Evolutionary conservation across 2,329 filamentous ascomycete species (phyloP), one percentile per base, ranked within the genome.

Genomic region (Ilyonectria sp.): DNA sequence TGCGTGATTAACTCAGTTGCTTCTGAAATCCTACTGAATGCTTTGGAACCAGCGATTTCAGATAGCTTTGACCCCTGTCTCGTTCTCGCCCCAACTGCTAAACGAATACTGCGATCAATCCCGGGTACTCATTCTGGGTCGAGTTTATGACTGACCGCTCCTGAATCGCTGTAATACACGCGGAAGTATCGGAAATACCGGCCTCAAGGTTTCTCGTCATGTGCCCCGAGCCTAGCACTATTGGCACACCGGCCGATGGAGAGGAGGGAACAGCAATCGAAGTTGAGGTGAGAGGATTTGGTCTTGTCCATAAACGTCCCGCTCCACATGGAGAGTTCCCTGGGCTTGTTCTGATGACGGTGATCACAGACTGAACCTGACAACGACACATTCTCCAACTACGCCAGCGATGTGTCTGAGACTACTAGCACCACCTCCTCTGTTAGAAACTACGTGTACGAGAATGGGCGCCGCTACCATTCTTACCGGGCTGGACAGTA

Each of bases 391-490:
- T 65, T 47, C n/a, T 73, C 72, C n/a, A 65, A 67, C 46, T 74
- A 75, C 6, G 65, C 71, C 3, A 67, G 65, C n/a, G 67, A 69
- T 13, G 64, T 68, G 31, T 74, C 72, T 3, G 63, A 73, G n/a
- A 72, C 73, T 2, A 67, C 63, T 13, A 73, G 52, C 68, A 74
- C 75, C 19, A 68, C 56, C 0, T 80, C 79, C 3, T 80, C 79
- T 23, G 71, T 81, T n/a, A 75, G 77, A 49, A 64, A 79, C 35
- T 82, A 79, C 46, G 68, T 76, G 15, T 81, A 81, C 47, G 79
- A 83, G 60, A 78, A 84, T 66, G 82, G 79, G 9, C 77, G 81
- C 7, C 75, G 80, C 17, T 84, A 84, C 59, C 79, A 81, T 60
- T 74, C 70, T 50, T 80, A 77, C 69, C 77, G 77, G 21, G 76